Percentiles rank a stretch among this genome's conserved stretches.
Evolutionary conservation across 2,329 filamentous ascomycete genomes (phyloP).

Genomic region (Penicillium decumbens): DNA sequence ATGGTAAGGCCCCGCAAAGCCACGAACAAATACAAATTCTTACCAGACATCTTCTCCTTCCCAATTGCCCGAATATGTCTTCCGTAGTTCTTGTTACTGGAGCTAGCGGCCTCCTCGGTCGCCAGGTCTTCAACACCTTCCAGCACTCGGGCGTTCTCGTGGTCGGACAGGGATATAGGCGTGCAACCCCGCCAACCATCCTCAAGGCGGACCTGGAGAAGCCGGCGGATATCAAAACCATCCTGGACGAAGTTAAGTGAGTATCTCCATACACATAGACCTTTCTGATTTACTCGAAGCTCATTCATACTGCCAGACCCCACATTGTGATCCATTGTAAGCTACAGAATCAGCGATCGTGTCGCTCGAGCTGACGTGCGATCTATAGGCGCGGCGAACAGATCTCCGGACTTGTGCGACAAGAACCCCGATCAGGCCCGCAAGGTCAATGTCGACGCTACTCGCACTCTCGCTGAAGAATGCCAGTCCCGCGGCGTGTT

Average conservation of each 20-base stretch:
- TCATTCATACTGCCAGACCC: conserved; percentile 49
- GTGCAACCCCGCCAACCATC: conserved; percentile 65
- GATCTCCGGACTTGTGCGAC: conserved; percentile 81
- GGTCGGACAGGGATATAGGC: conserved; percentile 67
- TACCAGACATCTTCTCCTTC: neutral
- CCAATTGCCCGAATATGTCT: conserved; percentile 26
- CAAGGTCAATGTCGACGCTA: conserved; percentile 69
- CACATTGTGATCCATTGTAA: conserved; percentile 76
- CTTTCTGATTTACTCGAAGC: neutral
- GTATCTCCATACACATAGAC: conserved; percentile 12
- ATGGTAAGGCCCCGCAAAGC: conserved; percentile 15
- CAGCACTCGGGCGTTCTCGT: conserved; percentile 62
- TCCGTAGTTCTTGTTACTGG: conserved; percentile 71
- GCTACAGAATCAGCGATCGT: conserved; percentile 24
- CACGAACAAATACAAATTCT: conserved; percentile 2
- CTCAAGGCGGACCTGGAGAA: conserved; percentile 54
- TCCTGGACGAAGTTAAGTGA: conserved; percentile 52
- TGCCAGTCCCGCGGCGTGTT: conserved; percentile 53
- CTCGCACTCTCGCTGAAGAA: conserved; percentile 60
- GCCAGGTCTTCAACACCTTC: conserved; percentile 71
- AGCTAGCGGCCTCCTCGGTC: conserved; percentile 76
- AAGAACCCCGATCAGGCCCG: conserved; percentile 70
- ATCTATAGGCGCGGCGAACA: conserved; percentile 69
- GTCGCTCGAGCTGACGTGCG: conserved; percentile 9
- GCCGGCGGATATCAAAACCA: conserved; percentile 41